These are phyloP conservation scores for Eutypella sp. DNA, from an alignment of 2,329 filamentous ascomycete species.

Conservation along the genomic window DNA sequence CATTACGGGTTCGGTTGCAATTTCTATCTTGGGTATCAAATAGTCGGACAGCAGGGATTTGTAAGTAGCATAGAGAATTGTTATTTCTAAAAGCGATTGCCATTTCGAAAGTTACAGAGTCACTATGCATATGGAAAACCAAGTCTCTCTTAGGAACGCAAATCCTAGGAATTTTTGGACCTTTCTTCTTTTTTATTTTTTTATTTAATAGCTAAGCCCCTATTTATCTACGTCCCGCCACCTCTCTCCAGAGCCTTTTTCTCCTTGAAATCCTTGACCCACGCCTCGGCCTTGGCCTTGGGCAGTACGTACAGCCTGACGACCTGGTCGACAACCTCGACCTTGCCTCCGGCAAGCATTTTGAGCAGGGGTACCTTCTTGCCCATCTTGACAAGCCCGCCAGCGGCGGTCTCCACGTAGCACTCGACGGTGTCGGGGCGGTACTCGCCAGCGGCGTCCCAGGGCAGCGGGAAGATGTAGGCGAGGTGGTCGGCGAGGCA, in stretches of 20 bases:
- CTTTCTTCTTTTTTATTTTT: slow-evolving; percentile 6
- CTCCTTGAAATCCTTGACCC: slow-evolving; percentile 80
- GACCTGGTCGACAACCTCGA: slow-evolving; percentile 83
- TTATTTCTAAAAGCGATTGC: background rate
- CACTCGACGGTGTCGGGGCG: slow-evolving; percentile 65
- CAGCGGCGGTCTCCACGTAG: slow-evolving; percentile 77
- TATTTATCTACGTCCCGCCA: slow-evolving; percentile 15
- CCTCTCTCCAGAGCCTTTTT: slow-evolving; percentile 53
- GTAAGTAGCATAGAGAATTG: too few species aligned
- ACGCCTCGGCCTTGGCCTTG: slow-evolving; percentile 60
- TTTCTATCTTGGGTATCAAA: too few species aligned
- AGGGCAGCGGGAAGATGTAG: slow-evolving; percentile 84
- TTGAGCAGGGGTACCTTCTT: slow-evolving; percentile 76
- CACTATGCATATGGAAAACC: too few species aligned
- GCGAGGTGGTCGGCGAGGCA: slow-evolving; percentile 70
- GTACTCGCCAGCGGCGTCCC: slow-evolving; percentile 71
- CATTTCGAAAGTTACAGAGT: too few species aligned
- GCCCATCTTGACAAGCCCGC: slow-evolving; percentile 83
- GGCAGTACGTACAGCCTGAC: slow-evolving; percentile 81
- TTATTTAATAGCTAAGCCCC: slow-evolving; percentile 3
- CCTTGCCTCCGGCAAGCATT: slow-evolving; percentile 68
- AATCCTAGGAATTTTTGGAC: too few species aligned
- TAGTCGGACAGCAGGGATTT: too few species aligned
- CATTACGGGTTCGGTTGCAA: too few species aligned
- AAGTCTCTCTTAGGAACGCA: too few species aligned